phyloP scores from a whole-genome alignment of 441 rosid species.

The Erysimum cheiri region DNA sequence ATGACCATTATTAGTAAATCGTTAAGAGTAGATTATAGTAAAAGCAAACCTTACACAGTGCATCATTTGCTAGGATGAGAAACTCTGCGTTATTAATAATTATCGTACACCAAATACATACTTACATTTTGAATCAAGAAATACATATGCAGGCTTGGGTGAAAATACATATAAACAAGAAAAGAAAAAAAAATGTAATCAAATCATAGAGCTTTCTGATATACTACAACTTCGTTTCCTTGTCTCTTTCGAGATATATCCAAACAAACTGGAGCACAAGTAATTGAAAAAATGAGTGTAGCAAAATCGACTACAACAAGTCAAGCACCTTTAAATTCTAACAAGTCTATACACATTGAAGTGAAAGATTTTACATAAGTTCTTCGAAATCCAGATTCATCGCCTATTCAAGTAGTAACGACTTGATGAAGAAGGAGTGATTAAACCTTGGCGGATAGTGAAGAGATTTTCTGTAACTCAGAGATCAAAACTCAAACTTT shows the following conservation, averaged over 20 bases:
- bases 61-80: conserved; percentile 74
- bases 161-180: no score
- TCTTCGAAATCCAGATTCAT: neutral
- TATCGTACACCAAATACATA: conserved; percentile 38
- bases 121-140: neutral
- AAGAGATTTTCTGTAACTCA: no score
- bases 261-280: neutral
- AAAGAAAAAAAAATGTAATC: no score
- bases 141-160: no score
- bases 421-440: neutral
- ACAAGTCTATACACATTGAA: neutral
- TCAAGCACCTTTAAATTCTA: neutral
- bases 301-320: no score
- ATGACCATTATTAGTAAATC: neutral
- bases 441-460: neutral
- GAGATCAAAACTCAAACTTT: neutral
- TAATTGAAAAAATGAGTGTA: neutral
- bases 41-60: conserved; percentile 62
- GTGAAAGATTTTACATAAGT: neutral
- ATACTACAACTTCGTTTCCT: no score
- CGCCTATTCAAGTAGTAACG: neutral
- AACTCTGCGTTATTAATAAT: conserved; percentile 44
- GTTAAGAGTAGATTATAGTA: conserved; percentile 16
- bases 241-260: no score
- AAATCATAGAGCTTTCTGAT: no score